Base-by-base conservation (phyloP, 1,284 basidiomycete species). In the Abortiporus biennis region DNA sequence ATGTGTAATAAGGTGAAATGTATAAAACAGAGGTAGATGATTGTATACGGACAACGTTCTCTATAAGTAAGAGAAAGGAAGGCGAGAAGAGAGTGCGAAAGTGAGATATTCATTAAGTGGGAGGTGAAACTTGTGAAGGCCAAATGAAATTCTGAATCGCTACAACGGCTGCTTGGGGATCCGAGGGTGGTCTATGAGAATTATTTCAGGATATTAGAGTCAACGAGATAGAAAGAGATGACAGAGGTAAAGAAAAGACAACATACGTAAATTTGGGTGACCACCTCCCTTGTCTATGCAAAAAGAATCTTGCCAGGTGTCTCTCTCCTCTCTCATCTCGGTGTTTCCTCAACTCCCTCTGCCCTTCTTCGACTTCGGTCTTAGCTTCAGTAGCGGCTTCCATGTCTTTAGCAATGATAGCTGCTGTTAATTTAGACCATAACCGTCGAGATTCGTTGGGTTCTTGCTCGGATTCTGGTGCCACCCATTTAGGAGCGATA, bases 361-460 rank as follows among this genome's bases (percentile, higher is more conserved):
- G 95, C 22, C 80, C 81, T 54, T 97, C 93, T 67, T 99, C 95
- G 1, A 99, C 92, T 11, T 74, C 75, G 0, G 80, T 78, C 72
- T 99, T 99, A 36, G 88, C 88, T 31, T 81, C 78, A 6, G 94
- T 97, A 9, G 96, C 96, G 19, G 81, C 85, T 54, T 93, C 91
- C 85, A 98, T 93, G 61, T 99, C 91, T 57, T 86, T 90, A 34
- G 71, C 69, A 40, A 77, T 66, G 64, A 99, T 98, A 15, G 94
- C 96, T 19, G 78, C 70, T 13, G 95, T 99, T 32, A 99, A 72
- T 43, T 83, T 76, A 30, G 70, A 59, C 95, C 95, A 99, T 39
- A 98, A 65, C 85, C 85, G 70, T 58, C 88, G 76, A 25, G 91
- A 94, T 66, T 99, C 96, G 55, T 92, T 87, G 15, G 77, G 75